Conservation (phyloP, 331 rosid species). For the Acacia concinna region DNA sequence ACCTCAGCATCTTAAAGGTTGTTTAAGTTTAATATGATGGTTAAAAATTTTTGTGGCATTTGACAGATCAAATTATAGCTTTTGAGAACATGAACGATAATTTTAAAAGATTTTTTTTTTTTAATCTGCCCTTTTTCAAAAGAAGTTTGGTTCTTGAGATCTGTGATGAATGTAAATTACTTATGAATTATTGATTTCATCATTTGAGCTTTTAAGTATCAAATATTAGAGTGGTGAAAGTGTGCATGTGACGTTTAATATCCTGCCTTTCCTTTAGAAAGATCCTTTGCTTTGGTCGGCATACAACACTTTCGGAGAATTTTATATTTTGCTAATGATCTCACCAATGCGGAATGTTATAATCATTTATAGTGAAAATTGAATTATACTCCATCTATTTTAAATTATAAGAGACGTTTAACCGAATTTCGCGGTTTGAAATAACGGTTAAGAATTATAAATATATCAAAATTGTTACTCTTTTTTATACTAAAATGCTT, state of each 20-base stretch:
- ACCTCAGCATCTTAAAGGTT: neutral
- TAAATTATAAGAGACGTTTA: no score
- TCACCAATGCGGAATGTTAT: neutral
- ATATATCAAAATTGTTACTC: no score
- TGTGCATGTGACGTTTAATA: neutral
- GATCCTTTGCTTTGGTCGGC: constrained; percentile 1
- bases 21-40: neutral
- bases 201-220: neutral
- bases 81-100: neutral
- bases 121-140: neutral
- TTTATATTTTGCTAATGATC: neutral
- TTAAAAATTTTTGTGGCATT: neutral
- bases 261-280: neutral
- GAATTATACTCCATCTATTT: no score
- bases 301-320: neutral
- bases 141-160: neutral
- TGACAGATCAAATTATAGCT: neutral
- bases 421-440: no score
- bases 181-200: neutral
- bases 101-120: neutral
- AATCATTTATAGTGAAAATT: no score
- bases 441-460: no score
- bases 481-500: no score
- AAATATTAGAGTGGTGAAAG: neutral
- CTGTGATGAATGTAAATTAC: neutral